Base-by-base conservation (phyloP, 805 yeast species). In the Candida arabinofermentans region DNA sequence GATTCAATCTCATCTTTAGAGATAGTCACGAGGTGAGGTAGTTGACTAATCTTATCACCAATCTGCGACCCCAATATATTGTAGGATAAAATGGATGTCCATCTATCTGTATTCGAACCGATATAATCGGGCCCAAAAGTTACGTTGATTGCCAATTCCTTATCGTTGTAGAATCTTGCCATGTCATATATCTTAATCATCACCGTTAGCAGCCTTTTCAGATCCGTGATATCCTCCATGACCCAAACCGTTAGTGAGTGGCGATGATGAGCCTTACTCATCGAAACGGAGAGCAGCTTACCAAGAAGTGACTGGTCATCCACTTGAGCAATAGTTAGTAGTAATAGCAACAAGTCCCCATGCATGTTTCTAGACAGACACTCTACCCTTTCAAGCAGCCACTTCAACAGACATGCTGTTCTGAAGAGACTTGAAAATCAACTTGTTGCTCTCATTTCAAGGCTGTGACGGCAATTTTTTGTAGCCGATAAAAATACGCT, bases 171-270 rank as follows among this genome's bases (percentile, higher is more conserved):
- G 17, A 42, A 37, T 32, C 54, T 34, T 4, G 53, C 47, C 2
- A 47, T 37, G 51, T 48, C 39, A 53, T 59, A 27, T 42, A 54
- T 8, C 21, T 36, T 37, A 26, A 38, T 35, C 19, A 47, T 22
- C 1, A n/a, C 19, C 4, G 18, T 21, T 9, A 43, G 32, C 12
- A 51, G 37, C 9, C 27, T 27, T 33, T 40, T 31, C 21, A 47
- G 34, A 32, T 42, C 22, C 7, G 46, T 8, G 55, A 59, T 39
- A 51, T 64, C 27, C 17, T 44, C 30, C n/a, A 36, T 13, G 14
- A 44, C 19, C n/a, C 41, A 36, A 27, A 47, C 26, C 3, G 58
- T 54, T 19, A 40, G 37, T 5, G 43, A 17, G 18, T 24, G 13
- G 18, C 13, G 8, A 2, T 14, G 9, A 5, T 21, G 21, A 4